Conservation (phyloP, 1,284 basidiomycete species). For the Microbotryum silenes-acaulis region DNA sequence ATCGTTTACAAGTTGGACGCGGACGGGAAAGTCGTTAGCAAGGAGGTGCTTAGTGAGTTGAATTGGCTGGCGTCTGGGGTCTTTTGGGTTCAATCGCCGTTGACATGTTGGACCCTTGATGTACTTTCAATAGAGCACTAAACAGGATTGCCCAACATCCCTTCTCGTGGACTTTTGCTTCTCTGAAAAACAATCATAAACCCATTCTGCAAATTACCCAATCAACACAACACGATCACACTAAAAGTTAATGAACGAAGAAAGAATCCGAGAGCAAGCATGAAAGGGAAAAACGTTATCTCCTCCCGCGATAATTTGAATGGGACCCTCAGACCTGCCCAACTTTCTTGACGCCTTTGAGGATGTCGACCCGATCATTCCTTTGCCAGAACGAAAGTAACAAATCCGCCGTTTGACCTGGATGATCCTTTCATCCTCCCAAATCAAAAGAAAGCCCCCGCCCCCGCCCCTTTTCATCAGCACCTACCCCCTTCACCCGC, state of each 20-base stretch:
- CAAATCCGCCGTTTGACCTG: slow-evolving; percentile 65
- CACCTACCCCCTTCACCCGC: neutral
- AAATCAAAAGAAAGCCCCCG: too few species aligned
- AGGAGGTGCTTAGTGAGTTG: too few species aligned
- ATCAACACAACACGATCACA: neutral
- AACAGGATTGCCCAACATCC: too few species aligned
- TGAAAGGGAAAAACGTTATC: neutral
- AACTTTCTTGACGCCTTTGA: slow-evolving; percentile 65
- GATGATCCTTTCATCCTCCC: slow-evolving; percentile 60
- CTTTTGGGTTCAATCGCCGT: too few species aligned
- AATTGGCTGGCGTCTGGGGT: too few species aligned
- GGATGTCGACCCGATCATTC: slow-evolving; percentile 52
- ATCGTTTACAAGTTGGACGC: slow-evolving; percentile 43
- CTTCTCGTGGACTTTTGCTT: too few species aligned
- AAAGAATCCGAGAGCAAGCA: neutral
- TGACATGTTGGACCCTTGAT: too few species aligned
- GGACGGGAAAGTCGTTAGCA: slow-evolving; percentile 6
- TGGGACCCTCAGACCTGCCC: slow-evolving; percentile 50
- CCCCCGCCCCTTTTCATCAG: neutral
- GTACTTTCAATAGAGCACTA: too few species aligned
- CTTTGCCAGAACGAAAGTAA: slow-evolving; percentile 83
- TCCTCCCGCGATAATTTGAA: neutral
- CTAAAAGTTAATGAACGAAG: neutral
- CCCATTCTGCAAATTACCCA: too few species aligned
- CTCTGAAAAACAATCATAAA: too few species aligned